A percentile compares a stretch with the other conserved stretches of the same genome.
phyloP scores from a whole-genome alignment of 306 rosid genomes.

The Rosa persica region DNA sequence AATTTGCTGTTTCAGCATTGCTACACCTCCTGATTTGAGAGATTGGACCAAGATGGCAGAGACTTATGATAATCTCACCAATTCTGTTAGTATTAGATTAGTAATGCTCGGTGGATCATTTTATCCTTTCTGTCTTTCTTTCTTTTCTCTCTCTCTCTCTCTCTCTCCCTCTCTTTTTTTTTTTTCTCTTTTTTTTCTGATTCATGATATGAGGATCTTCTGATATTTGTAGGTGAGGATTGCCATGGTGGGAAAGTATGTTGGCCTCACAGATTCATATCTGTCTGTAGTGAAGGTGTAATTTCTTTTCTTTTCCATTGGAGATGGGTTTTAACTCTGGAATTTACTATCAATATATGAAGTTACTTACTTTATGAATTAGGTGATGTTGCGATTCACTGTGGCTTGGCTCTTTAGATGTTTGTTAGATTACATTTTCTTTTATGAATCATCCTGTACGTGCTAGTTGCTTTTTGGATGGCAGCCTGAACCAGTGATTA shows the following conservation, averaged over 20 bases:
- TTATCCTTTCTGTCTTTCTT: neutral
- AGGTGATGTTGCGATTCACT: neutral
- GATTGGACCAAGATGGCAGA: slow-evolving; percentile 95
- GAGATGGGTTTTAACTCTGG: neutral
- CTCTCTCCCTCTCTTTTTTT: no score
- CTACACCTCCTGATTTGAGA: slow-evolving; percentile 68
- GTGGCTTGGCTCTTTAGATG: neutral
- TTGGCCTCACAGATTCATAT: slow-evolving; percentile 94
- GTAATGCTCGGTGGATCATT: slow-evolving; percentile 17
- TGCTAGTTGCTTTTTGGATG: neutral
- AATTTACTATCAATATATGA: neutral
- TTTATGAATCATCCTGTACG: neutral
- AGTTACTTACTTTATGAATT: neutral
- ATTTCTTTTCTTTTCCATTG: slow-evolving; percentile 19
- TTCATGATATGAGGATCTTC: slow-evolving; percentile 21
- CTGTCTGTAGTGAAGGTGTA: slow-evolving; percentile 93
- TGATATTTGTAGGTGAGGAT: slow-evolving; percentile 71
- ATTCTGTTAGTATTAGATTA: slow-evolving; percentile 61
- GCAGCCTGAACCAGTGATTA: neutral
- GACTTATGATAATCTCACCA: slow-evolving; percentile 74
- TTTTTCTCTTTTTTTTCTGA: slow-evolving; percentile 17
- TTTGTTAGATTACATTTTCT: neutral
- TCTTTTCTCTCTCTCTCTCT: neutral
- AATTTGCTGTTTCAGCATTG: slow-evolving; percentile 52
- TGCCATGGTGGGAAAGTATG: slow-evolving; percentile 98